A percentile compares a stretch with the other conserved stretches of the same genome.
These are phyloP conservation scores for Pyrenophora teres DNA, from an alignment of 2,329 filamentous ascomycete genomes.

Conservation along the genomic window DNA sequence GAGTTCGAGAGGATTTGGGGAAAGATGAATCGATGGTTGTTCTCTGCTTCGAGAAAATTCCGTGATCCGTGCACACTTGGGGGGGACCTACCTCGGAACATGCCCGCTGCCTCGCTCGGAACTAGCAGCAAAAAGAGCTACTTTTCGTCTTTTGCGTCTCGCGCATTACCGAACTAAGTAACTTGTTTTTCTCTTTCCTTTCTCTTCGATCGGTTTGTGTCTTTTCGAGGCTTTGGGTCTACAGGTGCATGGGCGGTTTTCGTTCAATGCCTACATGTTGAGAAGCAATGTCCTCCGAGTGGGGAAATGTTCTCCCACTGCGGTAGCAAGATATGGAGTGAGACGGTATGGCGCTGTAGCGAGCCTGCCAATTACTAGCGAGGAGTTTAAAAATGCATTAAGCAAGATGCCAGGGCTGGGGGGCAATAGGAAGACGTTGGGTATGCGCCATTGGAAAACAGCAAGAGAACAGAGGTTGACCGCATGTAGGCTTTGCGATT, in stretches of 20 bases:
- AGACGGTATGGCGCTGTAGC: slow-evolving; percentile 30
- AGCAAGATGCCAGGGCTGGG: slow-evolving; percentile 4
- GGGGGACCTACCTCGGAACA: slow-evolving; percentile 18
- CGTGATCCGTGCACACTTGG: slow-evolving; percentile 13
- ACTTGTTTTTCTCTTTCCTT: neutral
- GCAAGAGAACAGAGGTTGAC: slow-evolving; percentile 6
- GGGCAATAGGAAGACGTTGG: slow-evolving; percentile 11
- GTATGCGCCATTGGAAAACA: slow-evolving; percentile 10
- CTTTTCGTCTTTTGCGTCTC: slow-evolving; percentile 5
- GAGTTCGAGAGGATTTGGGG: neutral
- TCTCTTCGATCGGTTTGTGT: neutral
- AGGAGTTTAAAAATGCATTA: slow-evolving; percentile 35
- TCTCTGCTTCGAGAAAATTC: slow-evolving; percentile 22
- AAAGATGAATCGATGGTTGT: slow-evolving; percentile 12
- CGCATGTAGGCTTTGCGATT: slow-evolving; percentile 67
- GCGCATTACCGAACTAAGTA: slow-evolving; percentile 12
- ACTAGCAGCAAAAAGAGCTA: neutral
- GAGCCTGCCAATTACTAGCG: slow-evolving; percentile 27
- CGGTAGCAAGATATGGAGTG: slow-evolving; percentile 14
- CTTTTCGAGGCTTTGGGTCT: neutral
- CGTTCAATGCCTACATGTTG: slow-evolving; percentile 41
- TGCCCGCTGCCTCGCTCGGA: neutral
- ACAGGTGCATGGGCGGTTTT: slow-evolving; percentile 3
- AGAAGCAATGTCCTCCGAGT: slow-evolving; percentile 40
- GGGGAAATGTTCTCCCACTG: slow-evolving; percentile 37